phyloP scores from a whole-genome alignment of 306 rosid genomes.

The Vigna mungo region DNA sequence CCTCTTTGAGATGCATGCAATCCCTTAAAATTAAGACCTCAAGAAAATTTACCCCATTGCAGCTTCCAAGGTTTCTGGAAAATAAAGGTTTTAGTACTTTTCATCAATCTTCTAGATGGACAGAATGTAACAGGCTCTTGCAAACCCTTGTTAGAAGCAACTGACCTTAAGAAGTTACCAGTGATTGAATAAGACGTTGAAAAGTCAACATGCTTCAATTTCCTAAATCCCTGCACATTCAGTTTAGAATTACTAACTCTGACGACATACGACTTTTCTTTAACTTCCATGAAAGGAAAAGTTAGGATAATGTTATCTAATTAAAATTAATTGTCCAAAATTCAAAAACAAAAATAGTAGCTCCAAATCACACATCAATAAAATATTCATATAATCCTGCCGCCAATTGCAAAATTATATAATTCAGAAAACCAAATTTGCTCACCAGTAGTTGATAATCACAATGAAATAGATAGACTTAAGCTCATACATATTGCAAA shows the following conservation, averaged over 20 bases:
- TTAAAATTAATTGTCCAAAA: slow-evolving; percentile 5
- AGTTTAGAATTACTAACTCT: slow-evolving; percentile 40
- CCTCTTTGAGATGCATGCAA: slow-evolving; percentile 99
- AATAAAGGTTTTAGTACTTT: slow-evolving; percentile 15
- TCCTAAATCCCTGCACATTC: slow-evolving; percentile 77
- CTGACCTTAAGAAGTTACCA: slow-evolving; percentile 88
- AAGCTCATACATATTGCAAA: background rate
- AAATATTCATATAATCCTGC: slow-evolving; percentile 10
- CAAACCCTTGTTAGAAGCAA: slow-evolving; percentile 20
- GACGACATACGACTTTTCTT: slow-evolving; percentile 15
- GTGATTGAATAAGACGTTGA: slow-evolving; percentile 96
- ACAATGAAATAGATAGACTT: slow-evolving; percentile 7
- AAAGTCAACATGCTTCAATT: slow-evolving; percentile 84
- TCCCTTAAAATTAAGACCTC: slow-evolving; percentile 94
- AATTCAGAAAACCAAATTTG: slow-evolving; percentile 33
- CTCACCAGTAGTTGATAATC: background rate
- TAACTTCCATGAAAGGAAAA: slow-evolving; percentile 16
- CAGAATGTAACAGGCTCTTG: slow-evolving; percentile 28
- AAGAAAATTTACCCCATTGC: slow-evolving; percentile 67
- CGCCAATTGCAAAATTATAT: slow-evolving; percentile 34
- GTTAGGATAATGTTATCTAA: slow-evolving; percentile 14
- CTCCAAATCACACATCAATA: slow-evolving; percentile 20
- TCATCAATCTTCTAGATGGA: slow-evolving; percentile 7
- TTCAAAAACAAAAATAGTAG: slow-evolving; percentile 7
- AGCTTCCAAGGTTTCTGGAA: slow-evolving; percentile 85